Percentiles rank a stretch among this genome's conserved stretches.
These are phyloP conservation scores for Fusarium miscanthi DNA, from an alignment of 2,329 filamentous ascomycete species.

Conservation along the genomic window DNA sequence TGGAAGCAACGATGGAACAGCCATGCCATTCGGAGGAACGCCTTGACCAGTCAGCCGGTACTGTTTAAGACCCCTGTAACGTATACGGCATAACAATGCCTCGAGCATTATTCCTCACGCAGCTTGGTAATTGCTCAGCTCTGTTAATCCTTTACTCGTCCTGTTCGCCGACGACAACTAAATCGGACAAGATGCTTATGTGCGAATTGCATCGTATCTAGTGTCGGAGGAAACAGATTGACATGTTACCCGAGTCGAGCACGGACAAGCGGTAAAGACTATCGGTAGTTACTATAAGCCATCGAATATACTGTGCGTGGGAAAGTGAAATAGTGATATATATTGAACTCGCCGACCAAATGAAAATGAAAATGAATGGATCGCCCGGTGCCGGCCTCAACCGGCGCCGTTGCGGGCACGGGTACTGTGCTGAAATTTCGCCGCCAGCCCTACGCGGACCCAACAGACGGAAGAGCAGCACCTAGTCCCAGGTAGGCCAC, in stretches of 20 bases:
- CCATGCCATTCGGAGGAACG: background rate
- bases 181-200: background rate
- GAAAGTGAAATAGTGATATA: background rate
- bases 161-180: background rate
- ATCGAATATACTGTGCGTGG: background rate
- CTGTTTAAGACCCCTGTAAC: conserved; percentile 16
- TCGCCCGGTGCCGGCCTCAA: conserved; percentile 28
- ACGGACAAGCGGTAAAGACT: background rate
- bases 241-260: background rate
- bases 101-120: background rate
- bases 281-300: background rate
- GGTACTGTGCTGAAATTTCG: background rate
- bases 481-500: background rate
- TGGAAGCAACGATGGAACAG: conserved; percentile 18
- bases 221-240: background rate
- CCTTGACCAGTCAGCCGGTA: background rate
- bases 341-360: no score
- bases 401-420: conserved; percentile 29
- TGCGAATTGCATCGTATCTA: background rate
- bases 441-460: conserved; percentile 33
- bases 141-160: background rate
- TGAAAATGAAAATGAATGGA: background rate
- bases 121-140: background rate
- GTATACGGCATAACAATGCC: conserved; percentile 16
- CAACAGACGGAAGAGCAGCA: background rate